These are phyloP conservation scores for Leptographium lundbergii DNA, from an alignment of 2,329 filamentous ascomycete species.

Conservation along the genomic window DNA sequence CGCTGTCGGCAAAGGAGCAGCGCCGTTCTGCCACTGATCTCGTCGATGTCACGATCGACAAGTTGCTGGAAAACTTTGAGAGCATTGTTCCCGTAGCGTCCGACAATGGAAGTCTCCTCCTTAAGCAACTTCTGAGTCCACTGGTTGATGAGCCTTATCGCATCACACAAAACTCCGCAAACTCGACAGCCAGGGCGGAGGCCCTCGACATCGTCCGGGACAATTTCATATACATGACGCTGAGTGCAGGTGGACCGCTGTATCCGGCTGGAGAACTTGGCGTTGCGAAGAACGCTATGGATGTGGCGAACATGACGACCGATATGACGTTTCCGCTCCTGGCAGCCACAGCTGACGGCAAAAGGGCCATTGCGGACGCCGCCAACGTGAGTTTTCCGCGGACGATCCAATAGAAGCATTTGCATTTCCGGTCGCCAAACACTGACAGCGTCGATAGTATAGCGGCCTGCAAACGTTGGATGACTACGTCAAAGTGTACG, in stretches of 20 bases:
- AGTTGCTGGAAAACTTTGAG: neutral
- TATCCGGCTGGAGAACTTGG: slow-evolving; percentile 9
- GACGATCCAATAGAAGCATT: neutral
- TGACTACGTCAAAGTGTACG: slow-evolving; percentile 28
- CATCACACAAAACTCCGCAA: neutral
- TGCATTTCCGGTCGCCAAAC: too few species aligned
- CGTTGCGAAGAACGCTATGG: slow-evolving; percentile 4
- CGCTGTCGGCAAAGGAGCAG: neutral
- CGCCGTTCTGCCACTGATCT: neutral
- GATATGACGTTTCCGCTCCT: neutral
- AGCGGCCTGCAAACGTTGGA: slow-evolving; percentile 19
- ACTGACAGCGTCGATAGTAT: slow-evolving; percentile 10
- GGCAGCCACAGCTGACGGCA: neutral
- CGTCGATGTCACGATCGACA: neutral
- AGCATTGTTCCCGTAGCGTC: neutral
- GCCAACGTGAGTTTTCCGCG: neutral
- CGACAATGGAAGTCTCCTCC: neutral
- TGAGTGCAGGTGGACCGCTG: slow-evolving; percentile 6
- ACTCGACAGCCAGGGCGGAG: neutral
- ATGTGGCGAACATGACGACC: slow-evolving; percentile 2
- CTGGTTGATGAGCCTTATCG: neutral
- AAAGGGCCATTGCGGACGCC: neutral
- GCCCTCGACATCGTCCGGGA: neutral
- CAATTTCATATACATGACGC: neutral
- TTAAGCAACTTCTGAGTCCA: neutral